Conservation (phyloP, 495 filamentous ascomycete species). For the Penicillium samsonianum region DNA sequence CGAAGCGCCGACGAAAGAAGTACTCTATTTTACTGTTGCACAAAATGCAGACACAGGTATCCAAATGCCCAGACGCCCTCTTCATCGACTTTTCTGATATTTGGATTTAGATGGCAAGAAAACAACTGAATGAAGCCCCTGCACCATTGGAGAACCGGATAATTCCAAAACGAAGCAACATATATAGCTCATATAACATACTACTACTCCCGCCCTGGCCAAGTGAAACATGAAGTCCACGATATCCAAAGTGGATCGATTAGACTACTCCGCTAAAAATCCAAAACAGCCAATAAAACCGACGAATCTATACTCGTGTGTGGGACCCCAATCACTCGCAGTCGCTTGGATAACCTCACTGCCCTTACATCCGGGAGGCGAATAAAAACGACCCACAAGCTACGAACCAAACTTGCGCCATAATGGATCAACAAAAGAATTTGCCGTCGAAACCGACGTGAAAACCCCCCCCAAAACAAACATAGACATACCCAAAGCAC, state of each 20-base stretch:
- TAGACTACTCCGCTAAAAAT: slow-evolving; percentile 5
- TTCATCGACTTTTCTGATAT: background rate
- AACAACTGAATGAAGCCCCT: background rate
- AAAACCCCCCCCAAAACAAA: background rate
- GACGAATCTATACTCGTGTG: background rate
- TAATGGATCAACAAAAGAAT: slow-evolving; percentile 4
- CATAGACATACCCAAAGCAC: slow-evolving; percentile 7
- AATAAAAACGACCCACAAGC: slow-evolving; percentile 20
- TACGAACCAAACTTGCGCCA: slow-evolving; percentile 12
- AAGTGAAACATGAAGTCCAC: too few relatives aligned
- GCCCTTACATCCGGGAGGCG: slow-evolving; percentile 20
- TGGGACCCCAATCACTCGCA: slow-evolving; percentile 21
- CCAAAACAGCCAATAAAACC: slow-evolving; percentile 1
- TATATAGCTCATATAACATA: background rate
- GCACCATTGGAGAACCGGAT: too few relatives aligned
- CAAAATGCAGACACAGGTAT: slow-evolving; percentile 67
- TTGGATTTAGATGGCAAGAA: background rate
- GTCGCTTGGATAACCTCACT: slow-evolving; percentile 31
- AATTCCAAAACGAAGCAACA: background rate
- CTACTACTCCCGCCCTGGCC: background rate
- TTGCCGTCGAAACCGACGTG: slow-evolving; percentile 10
- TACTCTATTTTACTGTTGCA: slow-evolving; percentile 76
- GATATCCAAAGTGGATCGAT: background rate
- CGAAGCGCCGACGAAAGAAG: slow-evolving; percentile 84
- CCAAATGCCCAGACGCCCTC: background rate